Base-by-base conservation (phyloP, 2,329 filamentous ascomycete genomes). In the Monosporascus sp. region DNA sequence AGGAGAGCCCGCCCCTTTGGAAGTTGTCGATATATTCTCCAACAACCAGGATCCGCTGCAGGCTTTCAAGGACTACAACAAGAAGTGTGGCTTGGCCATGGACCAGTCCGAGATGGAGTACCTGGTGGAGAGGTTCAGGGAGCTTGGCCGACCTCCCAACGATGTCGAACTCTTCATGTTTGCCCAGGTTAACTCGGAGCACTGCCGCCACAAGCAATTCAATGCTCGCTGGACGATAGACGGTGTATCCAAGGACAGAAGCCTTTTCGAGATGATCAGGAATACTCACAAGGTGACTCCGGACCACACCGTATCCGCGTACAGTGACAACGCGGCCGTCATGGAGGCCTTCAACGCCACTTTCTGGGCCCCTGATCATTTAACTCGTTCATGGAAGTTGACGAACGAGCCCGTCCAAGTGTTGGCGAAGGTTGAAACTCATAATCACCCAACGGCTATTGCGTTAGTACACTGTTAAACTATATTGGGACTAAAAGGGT, bases 121-220 rank as follows among this genome's bases (percentile, higher is more conserved):
- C 66, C 79, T 99, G 39, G 89, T 96, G n/a, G 85, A 91, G 60
- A 86, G 87, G 43, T 94, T 90, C 71, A 83, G 83, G 6, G 76
- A 83, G 38, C 80, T 84, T 31, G 79, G 79, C 14, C 31, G 31
- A 35, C 31, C 31, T 14, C 31, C 31, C 9, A 87, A 91, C 55
- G 94, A 97, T 68, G 89, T 97, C 45, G 94, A 99, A 74, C 80
- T 97, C 22, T 97, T 97, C 79, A 97, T 97, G 94, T 99, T 97
- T 70, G 93, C 93, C 17, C 94, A 99, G 73, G 93, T 99, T 69
- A 97, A 97, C 76, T 97, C 93, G 3, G 94, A 99, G 78, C 93
- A 97, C 50, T 65, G 63, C 53, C 61, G 63, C 11, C 63, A 67
- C 44, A 62, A 60, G 50, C 74, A 78, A 63, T 99, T 99, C 81